Percentiles rank a stretch among this genome's conserved stretches.
These are phyloP conservation scores for Cubamyces sp. DNA, from an alignment of 768 basidiomycete species.

Conservation along the genomic window DNA sequence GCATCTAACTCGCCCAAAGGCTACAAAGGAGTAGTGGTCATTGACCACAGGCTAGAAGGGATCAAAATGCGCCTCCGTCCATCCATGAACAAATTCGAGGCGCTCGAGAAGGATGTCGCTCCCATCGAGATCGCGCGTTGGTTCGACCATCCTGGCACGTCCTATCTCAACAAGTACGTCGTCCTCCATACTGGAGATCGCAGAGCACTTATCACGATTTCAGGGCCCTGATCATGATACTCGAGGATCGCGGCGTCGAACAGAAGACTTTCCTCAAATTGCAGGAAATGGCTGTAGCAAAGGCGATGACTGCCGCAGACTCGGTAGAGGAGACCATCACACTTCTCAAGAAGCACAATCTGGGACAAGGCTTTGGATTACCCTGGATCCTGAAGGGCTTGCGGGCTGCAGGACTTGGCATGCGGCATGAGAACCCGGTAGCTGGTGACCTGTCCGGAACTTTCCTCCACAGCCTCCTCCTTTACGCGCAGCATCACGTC, in stretches of 20 bases:
- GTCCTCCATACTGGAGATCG: not conserved
- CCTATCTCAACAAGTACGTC: conserved; percentile 73
- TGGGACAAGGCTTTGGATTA: conserved; percentile 54
- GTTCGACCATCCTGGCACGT: conserved; percentile 59
- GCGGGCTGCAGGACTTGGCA: conserved; percentile 35
- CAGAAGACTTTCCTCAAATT: conserved; percentile 60
- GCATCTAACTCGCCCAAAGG: conserved; percentile 16
- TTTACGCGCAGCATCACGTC: conserved; percentile 62
- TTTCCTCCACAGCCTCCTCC: conserved; percentile 32
- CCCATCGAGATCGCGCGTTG: conserved; percentile 76
- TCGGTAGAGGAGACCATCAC: conserved; percentile 51
- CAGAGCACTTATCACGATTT: too few relatives aligned
- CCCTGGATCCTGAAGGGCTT: conserved; percentile 55
- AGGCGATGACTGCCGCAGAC: conserved; percentile 62
- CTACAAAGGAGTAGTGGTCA: conserved; percentile 78
- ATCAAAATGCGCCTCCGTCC: conserved; percentile 70
- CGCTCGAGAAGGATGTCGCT: conserved; percentile 47
- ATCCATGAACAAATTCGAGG: conserved; percentile 79
- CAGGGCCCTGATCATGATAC: conserved; percentile 70
- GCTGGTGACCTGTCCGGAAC: conserved; percentile 22
- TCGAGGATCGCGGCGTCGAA: conserved; percentile 75
- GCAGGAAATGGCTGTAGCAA: conserved; percentile 60
- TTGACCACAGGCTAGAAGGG: conserved; percentile 60
- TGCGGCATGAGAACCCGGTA: conserved; percentile 16
- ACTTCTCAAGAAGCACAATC: conserved; percentile 52